phyloP scores from a whole-genome alignment of 1,284 basidiomycete species.

The Irpex rosettiformis region DNA sequence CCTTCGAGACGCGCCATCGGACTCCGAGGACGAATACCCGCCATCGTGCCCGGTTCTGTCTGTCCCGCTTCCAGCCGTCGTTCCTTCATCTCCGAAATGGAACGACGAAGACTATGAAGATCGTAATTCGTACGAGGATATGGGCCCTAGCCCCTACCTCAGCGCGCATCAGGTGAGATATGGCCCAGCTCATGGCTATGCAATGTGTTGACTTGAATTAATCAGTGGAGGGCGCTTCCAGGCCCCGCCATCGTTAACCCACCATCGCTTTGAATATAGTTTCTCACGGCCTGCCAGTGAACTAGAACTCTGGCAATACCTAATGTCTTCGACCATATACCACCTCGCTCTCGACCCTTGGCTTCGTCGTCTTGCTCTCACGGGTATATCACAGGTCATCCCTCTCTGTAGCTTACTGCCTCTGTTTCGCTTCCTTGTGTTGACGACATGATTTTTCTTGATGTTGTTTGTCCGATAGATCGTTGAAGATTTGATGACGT shows the following conservation, averaged over 20 bases:
- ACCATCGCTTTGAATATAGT: conserved; percentile 20
- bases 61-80: conserved; percentile 29
- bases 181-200: conserved; percentile 4
- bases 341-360: background rate
- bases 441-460: conserved; percentile 5
- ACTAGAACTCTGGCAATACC: background rate
- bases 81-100: conserved; percentile 26
- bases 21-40: conserved; percentile 31
- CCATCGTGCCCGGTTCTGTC: conserved; percentile 28
- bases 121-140: conserved; percentile 27
- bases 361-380: background rate
- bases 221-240: conserved; percentile 34
- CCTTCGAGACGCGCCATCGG: conserved; percentile 25
- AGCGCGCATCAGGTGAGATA: conserved; percentile 31
- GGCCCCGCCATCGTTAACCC: conserved; percentile 32
- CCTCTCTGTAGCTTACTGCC: conserved; percentile 10
- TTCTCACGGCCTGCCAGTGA: background rate
- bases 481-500: conserved; percentile 6
- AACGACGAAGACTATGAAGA: conserved; percentile 28
- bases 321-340: background rate
- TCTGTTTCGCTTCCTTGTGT: conserved; percentile 2
- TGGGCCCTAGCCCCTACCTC: conserved; percentile 32
- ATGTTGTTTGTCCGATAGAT: conserved; percentile 12
- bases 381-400: conserved; percentile 1
- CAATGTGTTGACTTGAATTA: conserved; percentile 5